phyloP scores from a whole-genome alignment of 1,139 yeast species.

The Geotrichum siamense region DNA sequence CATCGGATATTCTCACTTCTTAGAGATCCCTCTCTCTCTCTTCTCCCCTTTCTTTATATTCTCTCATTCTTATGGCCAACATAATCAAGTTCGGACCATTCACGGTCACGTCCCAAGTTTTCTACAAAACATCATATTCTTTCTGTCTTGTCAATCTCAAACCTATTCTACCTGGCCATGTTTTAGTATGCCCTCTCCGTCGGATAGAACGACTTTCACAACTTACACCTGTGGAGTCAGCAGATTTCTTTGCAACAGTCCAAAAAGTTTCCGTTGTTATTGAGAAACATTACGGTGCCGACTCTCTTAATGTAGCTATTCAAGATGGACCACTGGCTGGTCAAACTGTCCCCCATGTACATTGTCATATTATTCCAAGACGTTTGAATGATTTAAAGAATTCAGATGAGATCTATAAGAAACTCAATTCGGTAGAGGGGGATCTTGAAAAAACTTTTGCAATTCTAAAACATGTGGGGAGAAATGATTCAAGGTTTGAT shows the following conservation, averaged over 20 bases:
- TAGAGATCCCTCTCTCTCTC: too few species aligned
- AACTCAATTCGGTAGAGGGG: constrained; percentile 46
- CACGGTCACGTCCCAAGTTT: constrained; percentile 53
- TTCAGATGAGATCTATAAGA: constrained; percentile 63
- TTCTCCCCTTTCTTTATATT: too few species aligned
- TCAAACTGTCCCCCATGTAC: constrained; percentile 88
- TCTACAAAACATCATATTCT: constrained; percentile 35
- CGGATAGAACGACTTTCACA: constrained; percentile 58
- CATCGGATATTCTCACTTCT: too few species aligned
- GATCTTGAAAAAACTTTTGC: constrained; percentile 34
- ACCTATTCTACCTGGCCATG: constrained; percentile 88
- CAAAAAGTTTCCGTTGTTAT: constrained; percentile 65
- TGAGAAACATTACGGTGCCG: constrained; percentile 60
- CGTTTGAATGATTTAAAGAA: constrained; percentile 46
- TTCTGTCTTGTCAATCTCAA: constrained; percentile 82
- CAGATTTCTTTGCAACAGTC: constrained; percentile 72
- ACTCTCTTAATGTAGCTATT: constrained; percentile 76
- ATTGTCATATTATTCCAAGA: constrained; percentile 87
- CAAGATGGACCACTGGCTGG: constrained; percentile 97
- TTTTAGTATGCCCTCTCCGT: constrained; percentile 75
- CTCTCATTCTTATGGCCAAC: constrained; percentile 1
- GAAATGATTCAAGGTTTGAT: constrained; percentile 8
- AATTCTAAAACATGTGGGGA: constrained; percentile 9
- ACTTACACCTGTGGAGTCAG: constrained; percentile 60
- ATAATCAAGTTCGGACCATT: constrained; percentile 30